Evolutionary conservation across 345 rosid genomes (phyloP), one percentile per base, ranked within the genome.

Genomic region (Brassica juncea): DNA sequence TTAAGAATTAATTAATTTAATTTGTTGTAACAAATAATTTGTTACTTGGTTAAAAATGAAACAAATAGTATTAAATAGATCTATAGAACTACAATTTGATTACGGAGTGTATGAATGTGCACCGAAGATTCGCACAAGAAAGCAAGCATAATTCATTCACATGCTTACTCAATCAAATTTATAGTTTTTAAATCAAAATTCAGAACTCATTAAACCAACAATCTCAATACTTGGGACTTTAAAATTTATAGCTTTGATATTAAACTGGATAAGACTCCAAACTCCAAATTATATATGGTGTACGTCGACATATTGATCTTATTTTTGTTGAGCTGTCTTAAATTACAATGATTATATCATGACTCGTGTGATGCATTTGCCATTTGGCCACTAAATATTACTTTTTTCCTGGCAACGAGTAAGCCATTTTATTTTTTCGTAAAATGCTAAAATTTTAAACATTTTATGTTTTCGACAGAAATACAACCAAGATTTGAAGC

Each of bases 111-210:
- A 35, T 35, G 78, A 80, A 68, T 35, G 35, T 61, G 79, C 75
- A 59, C 82, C 66, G 71, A 80, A 73, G 64, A 21, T 59, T 72
- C 15, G 69, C 34, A 31, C 39, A 67, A 32, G 66, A 70, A 55
- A 70, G 70, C 35, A 66, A 67, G 8, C 77, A 79, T 79, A 44
- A 66, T 66, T 72, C 77, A 59, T 44, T 68, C 78, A 68, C 82
- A 79, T 68, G 82, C 74, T 31, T 35, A 64, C 14, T 49, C 12
- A 8, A 34, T 1, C 25, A 44, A 52, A 74, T 79, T 73, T 73
- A 49, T 68, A 79, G 78, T 64, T 54, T 58, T 60, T 12, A 30
- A 15, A 19, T 14, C 14, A 42, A 12, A 42, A 42, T 42, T 42
- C 14, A 3, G 49, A 42, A 10, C 49, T 42, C 14, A 42, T 3